Percentiles rank a stretch among this genome's conserved stretches.
Evolutionary conservation across 2,329 filamentous ascomycete species (phyloP).

Genomic region (Pezicula carpinea): DNA sequence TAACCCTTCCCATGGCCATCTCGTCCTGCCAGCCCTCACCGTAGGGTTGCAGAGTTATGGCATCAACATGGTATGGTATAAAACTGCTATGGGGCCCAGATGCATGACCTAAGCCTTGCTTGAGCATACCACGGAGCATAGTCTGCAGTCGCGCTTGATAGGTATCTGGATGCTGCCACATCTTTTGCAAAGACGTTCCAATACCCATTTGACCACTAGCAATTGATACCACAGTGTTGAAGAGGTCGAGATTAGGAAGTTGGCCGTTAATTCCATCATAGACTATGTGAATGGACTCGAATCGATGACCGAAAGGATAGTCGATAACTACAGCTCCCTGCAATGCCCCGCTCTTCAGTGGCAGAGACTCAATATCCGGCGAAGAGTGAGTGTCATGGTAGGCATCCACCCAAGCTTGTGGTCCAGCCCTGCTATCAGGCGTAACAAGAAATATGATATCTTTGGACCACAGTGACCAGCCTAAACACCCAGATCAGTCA

Average conservation of each 20-base stretch:
- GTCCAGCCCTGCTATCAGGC: constrained; percentile 82
- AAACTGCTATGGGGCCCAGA: constrained; percentile 92
- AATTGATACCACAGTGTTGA: constrained; percentile 89
- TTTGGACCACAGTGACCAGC: constrained; percentile 98
- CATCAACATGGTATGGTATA: constrained; percentile 96
- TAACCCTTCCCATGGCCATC: constrained; percentile 84
- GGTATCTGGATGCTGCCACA: constrained; percentile 70
- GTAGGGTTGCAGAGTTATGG: constrained; percentile 85
- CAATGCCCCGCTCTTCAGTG: constrained; percentile 87
- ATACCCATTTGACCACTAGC: constrained; percentile 91
- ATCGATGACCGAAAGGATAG: constrained; percentile 79
- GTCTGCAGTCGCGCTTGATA: constrained; percentile 81
- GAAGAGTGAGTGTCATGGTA: constrained; percentile 88
- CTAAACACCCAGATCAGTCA: constrained; percentile 31
- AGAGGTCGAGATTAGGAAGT: constrained; percentile 88
- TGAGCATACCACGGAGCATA: constrained; percentile 88
- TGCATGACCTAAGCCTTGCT: constrained; percentile 82
- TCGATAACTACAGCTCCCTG: constrained; percentile 93
- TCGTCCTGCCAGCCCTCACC: constrained; percentile 96
- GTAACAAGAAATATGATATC: constrained; percentile 92
- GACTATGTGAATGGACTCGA: constrained; percentile 82
- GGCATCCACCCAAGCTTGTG: constrained; percentile 95
- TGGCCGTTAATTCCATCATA: constrained; percentile 97
- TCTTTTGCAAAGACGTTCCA: constrained; percentile 75
- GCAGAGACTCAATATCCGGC: constrained; percentile 65